Percentiles rank a stretch among this genome's conserved stretches.
These are phyloP conservation scores for Candida nanaspora DNA, from an alignment of 805 yeast genomes.

Conservation along the genomic window DNA sequence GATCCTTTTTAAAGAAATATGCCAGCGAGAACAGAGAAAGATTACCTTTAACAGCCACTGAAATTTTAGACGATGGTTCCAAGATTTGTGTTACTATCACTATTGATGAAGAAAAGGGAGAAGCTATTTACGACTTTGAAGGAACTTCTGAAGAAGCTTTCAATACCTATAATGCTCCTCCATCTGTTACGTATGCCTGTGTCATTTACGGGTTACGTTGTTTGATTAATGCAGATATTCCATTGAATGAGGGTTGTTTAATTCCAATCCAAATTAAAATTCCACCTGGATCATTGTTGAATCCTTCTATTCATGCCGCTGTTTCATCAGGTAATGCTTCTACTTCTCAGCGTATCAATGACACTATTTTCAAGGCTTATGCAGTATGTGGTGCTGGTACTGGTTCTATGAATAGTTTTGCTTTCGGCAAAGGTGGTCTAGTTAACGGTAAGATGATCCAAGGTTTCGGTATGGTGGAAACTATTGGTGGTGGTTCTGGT, in stretches of 20 bases:
- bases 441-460: slow-evolving; percentile 27
- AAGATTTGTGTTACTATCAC: slow-evolving; percentile 33
- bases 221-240: slow-evolving; percentile 45
- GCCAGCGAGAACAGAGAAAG: slow-evolving; percentile 32
- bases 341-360: slow-evolving; percentile 83
- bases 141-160: slow-evolving; percentile 43
- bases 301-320: slow-evolving; percentile 39
- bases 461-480: slow-evolving; percentile 48
- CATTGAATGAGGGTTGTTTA: slow-evolving; percentile 46
- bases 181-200: slow-evolving; percentile 44
- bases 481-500: slow-evolving; percentile 50
- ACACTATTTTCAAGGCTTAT: slow-evolving; percentile 74
- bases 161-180: slow-evolving; percentile 46
- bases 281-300: slow-evolving; percentile 25
- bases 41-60: slow-evolving; percentile 31
- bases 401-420: slow-evolving; percentile 82
- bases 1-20: slow-evolving; percentile 20
- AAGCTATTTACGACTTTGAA: slow-evolving; percentile 40
- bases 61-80: slow-evolving; percentile 47
- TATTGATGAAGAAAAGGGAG: slow-evolving; percentile 31
- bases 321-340: slow-evolving; percentile 44
- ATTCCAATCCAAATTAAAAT: slow-evolving; percentile 22
- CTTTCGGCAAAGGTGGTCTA: slow-evolving; percentile 59
- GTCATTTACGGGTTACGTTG: slow-evolving; percentile 42
- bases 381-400: slow-evolving; percentile 82